Conservation (phyloP, 495 filamentous ascomycete genomes). For the Trichoderma reesei region DNA sequence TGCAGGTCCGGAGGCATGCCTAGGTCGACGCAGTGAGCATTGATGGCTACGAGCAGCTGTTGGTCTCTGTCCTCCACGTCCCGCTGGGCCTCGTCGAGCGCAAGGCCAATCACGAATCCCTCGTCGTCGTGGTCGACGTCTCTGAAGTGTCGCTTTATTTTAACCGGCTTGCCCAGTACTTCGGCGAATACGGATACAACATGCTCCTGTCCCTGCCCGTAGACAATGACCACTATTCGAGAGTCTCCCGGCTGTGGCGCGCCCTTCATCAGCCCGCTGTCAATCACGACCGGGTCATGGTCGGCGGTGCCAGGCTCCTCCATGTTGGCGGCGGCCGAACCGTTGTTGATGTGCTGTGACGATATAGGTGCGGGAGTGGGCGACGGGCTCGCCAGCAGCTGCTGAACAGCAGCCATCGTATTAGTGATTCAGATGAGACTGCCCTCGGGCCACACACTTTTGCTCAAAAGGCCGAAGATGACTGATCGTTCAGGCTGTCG, state of each 20-base stretch:
- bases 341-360: slow-evolving; percentile 22
- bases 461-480: not conserved
- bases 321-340: slow-evolving; percentile 21
- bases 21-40: slow-evolving; percentile 62
- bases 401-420: slow-evolving; percentile 28
- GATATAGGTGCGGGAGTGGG: slow-evolving; percentile 15
- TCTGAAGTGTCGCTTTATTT: slow-evolving; percentile 42
- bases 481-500: slow-evolving; percentile 10
- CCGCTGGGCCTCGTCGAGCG: slow-evolving; percentile 39
- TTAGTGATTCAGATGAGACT: slow-evolving; percentile 12
- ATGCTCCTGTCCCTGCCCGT: slow-evolving; percentile 48
- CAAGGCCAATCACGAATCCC: slow-evolving; percentile 49
- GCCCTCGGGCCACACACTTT: slow-evolving; percentile 12
- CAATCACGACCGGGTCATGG: slow-evolving; percentile 17
- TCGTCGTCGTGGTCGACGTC: slow-evolving; percentile 39
- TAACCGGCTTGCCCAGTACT: slow-evolving; percentile 56
- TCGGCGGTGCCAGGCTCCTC: slow-evolving; percentile 16
- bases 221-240: slow-evolving; percentile 51
- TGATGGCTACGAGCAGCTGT: slow-evolving; percentile 49
- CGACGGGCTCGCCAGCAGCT: slow-evolving; percentile 27
- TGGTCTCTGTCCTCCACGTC: slow-evolving; percentile 43
- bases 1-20: slow-evolving; percentile 55
- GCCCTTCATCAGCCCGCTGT: slow-evolving; percentile 23
- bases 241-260: slow-evolving; percentile 36
- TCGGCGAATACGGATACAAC: slow-evolving; percentile 61